Base-by-base conservation (phyloP, 1,284 basidiomycete species). In the Grifola frondosa region DNA sequence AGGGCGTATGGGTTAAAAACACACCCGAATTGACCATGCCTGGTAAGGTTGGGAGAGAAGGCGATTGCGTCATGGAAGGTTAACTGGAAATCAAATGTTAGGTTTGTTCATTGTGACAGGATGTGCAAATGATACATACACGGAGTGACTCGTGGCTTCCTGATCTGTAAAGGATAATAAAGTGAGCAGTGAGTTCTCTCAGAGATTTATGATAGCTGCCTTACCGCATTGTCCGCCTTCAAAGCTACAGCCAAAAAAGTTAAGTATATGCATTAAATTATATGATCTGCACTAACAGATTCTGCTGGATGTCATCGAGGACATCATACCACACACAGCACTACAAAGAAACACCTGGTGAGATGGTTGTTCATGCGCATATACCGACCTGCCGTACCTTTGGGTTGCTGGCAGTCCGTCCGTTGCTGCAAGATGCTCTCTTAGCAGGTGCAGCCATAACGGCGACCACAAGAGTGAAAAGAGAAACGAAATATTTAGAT, bases 321-420 rank as follows among this genome's bases (percentile, higher is more conserved):
- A 46, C 45, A 16, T 46, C 40, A 40, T 30, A 46, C 46, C 46
- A 48, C 16, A 48, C 33, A 19, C 46, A 48, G 41, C 46, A 48
- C 46, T 48, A 15, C 5, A 22, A 3, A 21, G 2, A 6, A 26
- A n/a, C n/a, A n/a, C n/a, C n/a, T n/a, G n/a, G n/a, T n/a, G n/a
- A 7, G 2, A 9, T 29, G n/a, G 33, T 17, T 10, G 19, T 16
- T 2, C 5, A 12, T 6, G 8, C 11, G 3, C 10, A 8, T 2
- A 19, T 21, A 4, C 3, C 9, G 30, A 22, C 2, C 3, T n/a
- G 6, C 10, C 9, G 10, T 24, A 47, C 46, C 35, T 62, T 63
- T 19, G 49, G 60, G 38, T 68, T 65, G 5, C 60, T 57, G n/a
- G 63, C 65, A 7, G 56, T 59, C 30, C 60, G 35, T 9, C 53